phyloP scores from a whole-genome alignment of 306 rosid species.

The Sophora flavescens region DNA sequence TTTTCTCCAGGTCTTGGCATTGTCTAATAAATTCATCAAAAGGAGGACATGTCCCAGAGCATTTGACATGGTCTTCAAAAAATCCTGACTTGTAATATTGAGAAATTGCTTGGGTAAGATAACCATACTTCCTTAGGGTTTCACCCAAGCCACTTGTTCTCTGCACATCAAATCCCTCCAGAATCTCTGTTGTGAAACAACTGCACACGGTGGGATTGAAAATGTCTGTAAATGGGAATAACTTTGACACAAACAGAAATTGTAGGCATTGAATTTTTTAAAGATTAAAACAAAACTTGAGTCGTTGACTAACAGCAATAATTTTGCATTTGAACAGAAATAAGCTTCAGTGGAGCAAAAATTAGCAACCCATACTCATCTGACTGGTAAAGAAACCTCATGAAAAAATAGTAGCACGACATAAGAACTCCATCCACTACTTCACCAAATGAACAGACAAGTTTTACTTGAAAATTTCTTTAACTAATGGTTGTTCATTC shows the following conservation, averaged over 20 bases:
- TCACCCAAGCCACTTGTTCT: slow-evolving; percentile 87
- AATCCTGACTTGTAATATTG: slow-evolving; percentile 69
- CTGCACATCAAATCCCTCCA: slow-evolving; percentile 97
- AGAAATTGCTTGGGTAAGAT: slow-evolving; percentile 82
- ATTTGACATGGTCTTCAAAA: slow-evolving; percentile 53
- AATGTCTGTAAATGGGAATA: slow-evolving; percentile 24
- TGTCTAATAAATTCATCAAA: slow-evolving; percentile 68
- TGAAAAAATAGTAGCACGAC: slow-evolving; percentile 20
- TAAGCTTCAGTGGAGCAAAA: slow-evolving; percentile 28
- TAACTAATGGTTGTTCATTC: slow-evolving; percentile 14
- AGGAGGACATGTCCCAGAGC: slow-evolving; percentile 64
- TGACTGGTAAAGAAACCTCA: slow-evolving; percentile 20
- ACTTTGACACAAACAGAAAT: slow-evolving; percentile 7
- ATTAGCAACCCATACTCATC: slow-evolving; percentile 9
- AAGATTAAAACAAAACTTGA: neutral
- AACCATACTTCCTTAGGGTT: slow-evolving; percentile 88
- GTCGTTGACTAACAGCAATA: neutral
- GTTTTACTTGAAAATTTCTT: slow-evolving; percentile 2
- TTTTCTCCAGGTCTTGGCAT: slow-evolving; percentile 83
- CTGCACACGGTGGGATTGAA: slow-evolving; percentile 57
- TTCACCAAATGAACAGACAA: slow-evolving; percentile 30
- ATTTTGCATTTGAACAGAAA: slow-evolving; percentile 8
- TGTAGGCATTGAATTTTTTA: neutral
- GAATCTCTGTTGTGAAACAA: slow-evolving; percentile 91
- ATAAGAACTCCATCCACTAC: slow-evolving; percentile 1